phyloP scores from a whole-genome alignment of 192 early-diverging fungal genomes.

The Coemansia sp. region DNA sequence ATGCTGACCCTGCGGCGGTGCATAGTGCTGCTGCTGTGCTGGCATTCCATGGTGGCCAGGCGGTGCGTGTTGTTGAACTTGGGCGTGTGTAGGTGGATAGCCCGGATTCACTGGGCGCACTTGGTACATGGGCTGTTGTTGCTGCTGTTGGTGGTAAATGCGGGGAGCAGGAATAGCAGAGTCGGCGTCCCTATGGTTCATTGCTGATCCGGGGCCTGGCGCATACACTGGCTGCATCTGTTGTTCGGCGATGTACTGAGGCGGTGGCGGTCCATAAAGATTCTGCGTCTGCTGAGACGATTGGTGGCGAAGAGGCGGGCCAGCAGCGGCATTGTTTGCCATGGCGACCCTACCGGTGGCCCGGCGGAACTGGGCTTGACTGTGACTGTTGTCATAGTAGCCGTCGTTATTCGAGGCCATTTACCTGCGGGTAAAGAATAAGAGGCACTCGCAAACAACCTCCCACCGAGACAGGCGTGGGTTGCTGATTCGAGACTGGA shows the following conservation, averaged over 20 bases:
- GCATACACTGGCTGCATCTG: constrained; percentile 17
- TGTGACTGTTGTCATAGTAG: constrained; percentile 31
- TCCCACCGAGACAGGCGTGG: not conserved
- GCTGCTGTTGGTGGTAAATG: constrained; percentile 16
- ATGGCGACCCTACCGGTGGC: constrained; percentile 37
- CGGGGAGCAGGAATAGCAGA: constrained; percentile 45
- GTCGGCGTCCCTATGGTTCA: constrained; percentile 5
- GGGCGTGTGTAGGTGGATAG: not conserved
- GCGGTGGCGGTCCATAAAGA: not conserved
- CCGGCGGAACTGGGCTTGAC: constrained; percentile 31
- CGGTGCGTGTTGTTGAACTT: not conserved
- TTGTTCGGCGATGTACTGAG: constrained; percentile 10
- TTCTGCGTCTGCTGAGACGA: constrained; percentile 24
- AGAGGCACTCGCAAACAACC: constrained; percentile 2
- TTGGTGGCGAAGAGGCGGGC: constrained; percentile 15
- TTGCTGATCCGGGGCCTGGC: constrained; percentile 2
- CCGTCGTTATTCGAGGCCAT: constrained; percentile 25
- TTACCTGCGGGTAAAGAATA: constrained; percentile 1
- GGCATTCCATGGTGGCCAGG: not conserved
- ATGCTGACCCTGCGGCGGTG: not conserved
- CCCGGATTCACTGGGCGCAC: constrained; percentile 15
- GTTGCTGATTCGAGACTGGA: not conserved
- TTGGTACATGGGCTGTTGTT: constrained; percentile 7
- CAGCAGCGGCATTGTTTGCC: constrained; percentile 1
- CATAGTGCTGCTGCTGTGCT: constrained; percentile 13